Conservation (phyloP, 352 stramenopile genomes). For the Pythium periplocum region DNA sequence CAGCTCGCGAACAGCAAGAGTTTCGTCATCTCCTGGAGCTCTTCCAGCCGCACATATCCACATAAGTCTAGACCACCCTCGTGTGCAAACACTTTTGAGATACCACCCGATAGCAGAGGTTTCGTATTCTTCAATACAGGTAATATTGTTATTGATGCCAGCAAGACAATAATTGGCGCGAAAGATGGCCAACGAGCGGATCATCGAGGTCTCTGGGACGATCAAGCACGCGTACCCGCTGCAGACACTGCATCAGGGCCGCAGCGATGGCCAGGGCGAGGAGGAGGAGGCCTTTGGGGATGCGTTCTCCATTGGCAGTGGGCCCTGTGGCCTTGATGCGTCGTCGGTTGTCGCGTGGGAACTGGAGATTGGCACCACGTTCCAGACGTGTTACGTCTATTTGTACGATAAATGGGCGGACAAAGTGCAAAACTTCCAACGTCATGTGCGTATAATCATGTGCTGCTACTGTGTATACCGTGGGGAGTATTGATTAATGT, state of each 20-base stretch:
- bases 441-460: conserved; percentile 32
- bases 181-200: neutral
- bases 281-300: conserved; percentile 8
- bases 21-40: conserved; percentile 36
- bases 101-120: conserved; percentile 2
- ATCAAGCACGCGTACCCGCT: conserved; percentile 64
- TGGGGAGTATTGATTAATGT: no score
- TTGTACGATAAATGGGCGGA: conserved; percentile 73
- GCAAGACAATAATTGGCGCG: neutral
- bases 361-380: conserved; percentile 42
- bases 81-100: conserved; percentile 3
- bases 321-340: conserved; percentile 52
- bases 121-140: conserved; percentile 2
- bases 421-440: conserved; percentile 52
- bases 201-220: conserved; percentile 24
- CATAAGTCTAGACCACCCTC: neutral
- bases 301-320: conserved; percentile 47
- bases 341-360: conserved; percentile 43
- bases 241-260: conserved; percentile 18
- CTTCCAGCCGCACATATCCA: conserved; percentile 28
- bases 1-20: conserved; percentile 40
- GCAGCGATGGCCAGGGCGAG: neutral
- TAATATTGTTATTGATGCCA: conserved; percentile 7
- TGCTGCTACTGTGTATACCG: no score
- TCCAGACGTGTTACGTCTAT: conserved; percentile 51